phyloP scores from a whole-genome alignment of 169 alveolate genomes.

The Eimeria tenella region DNA sequence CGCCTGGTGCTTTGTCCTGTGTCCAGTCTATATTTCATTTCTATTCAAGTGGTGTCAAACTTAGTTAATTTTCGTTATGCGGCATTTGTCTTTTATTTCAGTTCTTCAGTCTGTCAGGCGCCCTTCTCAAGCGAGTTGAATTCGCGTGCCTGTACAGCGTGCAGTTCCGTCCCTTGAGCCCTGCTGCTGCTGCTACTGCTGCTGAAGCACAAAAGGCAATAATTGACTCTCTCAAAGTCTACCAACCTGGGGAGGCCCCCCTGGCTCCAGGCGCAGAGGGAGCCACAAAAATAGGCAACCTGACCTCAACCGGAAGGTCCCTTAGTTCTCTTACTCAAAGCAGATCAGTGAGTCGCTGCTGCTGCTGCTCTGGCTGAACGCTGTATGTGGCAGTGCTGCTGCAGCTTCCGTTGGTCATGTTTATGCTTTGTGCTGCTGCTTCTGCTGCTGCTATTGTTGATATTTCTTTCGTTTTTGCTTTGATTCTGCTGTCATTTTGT shows the following conservation, averaged over 20 bases:
- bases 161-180: slow-evolving; percentile 12
- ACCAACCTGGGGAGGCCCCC: neutral
- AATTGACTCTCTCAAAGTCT: neutral
- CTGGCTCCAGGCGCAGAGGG: slow-evolving; percentile 28
- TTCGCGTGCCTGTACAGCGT: slow-evolving; percentile 37
- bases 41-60: too few relatives aligned
- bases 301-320: neutral
- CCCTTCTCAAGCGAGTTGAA: neutral
- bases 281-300: slow-evolving; percentile 3
- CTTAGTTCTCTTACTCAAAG: slow-evolving; percentile 10
- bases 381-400: too few relatives aligned
- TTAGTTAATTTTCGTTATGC: neutral
- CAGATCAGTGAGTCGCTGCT: neutral
- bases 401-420: too few relatives aligned
- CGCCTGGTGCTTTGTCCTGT: too few relatives aligned
- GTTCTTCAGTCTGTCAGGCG: slow-evolving; percentile 6
- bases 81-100: neutral
- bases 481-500: neutral
- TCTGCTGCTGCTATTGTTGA: too few relatives aligned
- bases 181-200: neutral
- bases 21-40: too few relatives aligned
- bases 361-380: too few relatives aligned
- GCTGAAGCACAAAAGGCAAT: neutral
- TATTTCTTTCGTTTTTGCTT: neutral
- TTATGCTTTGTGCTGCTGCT: too few relatives aligned